Conservation (phyloP, 2,329 filamentous ascomycete genomes). For the Chaetomium sp. region DNA sequence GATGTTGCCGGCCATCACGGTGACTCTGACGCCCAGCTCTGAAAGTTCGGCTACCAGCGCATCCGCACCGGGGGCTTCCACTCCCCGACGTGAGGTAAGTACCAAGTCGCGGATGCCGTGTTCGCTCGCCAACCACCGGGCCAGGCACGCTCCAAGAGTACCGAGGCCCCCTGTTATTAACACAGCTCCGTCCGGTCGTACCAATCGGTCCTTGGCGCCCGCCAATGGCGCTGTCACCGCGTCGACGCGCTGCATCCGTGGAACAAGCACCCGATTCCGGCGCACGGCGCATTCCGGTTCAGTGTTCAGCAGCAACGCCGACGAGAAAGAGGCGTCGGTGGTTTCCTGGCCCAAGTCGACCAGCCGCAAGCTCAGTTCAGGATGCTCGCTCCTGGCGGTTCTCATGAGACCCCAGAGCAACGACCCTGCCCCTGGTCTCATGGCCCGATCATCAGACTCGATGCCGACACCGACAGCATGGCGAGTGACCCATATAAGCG, state of each 20-base stretch:
- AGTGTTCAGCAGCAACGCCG: neutral
- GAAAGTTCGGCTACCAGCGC: constrained; percentile 1
- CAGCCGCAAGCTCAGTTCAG: neutral
- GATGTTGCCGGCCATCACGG: neutral
- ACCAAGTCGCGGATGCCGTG: constrained; percentile 2
- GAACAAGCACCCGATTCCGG: neutral
- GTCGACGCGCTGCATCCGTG: neutral
- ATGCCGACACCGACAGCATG: constrained; percentile 1
- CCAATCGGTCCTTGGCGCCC: neutral
- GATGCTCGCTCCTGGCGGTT: neutral
- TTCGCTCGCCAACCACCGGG: neutral
- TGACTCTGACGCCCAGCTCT: neutral
- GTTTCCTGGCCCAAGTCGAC: neutral
- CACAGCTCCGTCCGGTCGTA: neutral
- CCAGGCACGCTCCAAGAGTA: neutral
- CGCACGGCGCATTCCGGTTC: neutral
- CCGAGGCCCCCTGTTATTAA: neutral
- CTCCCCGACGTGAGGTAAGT: neutral
- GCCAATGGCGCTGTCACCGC: neutral
- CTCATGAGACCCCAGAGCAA: neutral
- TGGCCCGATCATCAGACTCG: neutral
- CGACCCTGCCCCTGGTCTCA: constrained; percentile 1
- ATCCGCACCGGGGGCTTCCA: neutral
- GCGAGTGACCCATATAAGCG: neutral
- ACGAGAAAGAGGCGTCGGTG: neutral